Base-by-base conservation (phyloP, 257 asterid genomes). In the Mitragyna speciosa region DNA sequence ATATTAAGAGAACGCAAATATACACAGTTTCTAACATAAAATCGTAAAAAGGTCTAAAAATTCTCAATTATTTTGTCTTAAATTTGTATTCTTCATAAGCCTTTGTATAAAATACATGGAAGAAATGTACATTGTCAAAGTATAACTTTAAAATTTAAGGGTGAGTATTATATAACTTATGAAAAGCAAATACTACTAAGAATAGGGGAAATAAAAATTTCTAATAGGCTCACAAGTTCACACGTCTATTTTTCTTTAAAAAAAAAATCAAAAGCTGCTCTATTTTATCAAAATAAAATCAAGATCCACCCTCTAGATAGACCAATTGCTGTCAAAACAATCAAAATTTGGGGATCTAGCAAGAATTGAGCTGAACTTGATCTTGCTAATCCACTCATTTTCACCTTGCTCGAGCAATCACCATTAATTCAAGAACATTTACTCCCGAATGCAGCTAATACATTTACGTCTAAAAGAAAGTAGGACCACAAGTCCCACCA, bases 401-500 rank as follows among this genome's bases (percentile, higher is more conserved):
- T 63, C 39, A 26, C 31, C 68, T 10, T 20, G 4, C 30, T 58
- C 61, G 61, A 26, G 70, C 72, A 19, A 68, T 16, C 73, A 68
- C 51, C 16, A 39, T 5, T 9, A 36, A 54, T 54, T 20, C 19
- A 17, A 36, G 22, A 49, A 68, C 15, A 7, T 33, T 22, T 3
- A 36, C n/a, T 68, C 30, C 2, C 4, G 15, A 70, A 43, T 43
- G 36, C 56, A 45, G 54, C 74, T 10, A 3, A 24, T n/a, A 20
- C 15, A 22, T 20, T 12, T 43, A 22, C 30, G 11, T 70, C 74
- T 70, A 41, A 73, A 28, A 19, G 30, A 73, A 22, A 52, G 31
- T 16, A 52, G 77, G 77, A 52, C 67, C 66, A 52, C 77, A 73
- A 31, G 45, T 19, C 64, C 28, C n/a, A 39, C 24, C 51, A 54